Evolutionary conservation across 495 filamentous ascomycete genomes (phyloP), one percentile per base, ranked within the genome.

Genomic region (Penicillium lagena): DNA sequence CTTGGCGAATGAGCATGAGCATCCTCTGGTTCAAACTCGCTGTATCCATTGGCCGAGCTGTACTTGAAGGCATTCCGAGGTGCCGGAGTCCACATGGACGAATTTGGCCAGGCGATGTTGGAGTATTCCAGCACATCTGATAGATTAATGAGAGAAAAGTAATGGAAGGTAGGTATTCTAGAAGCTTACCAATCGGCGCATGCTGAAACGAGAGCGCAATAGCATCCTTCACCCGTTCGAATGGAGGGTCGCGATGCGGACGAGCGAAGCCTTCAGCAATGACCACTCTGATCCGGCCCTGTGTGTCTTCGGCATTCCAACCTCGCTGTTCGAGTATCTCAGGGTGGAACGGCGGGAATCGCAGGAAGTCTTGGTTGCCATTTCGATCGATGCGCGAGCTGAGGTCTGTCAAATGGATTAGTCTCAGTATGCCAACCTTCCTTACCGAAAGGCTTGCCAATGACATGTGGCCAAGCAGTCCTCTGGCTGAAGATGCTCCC

Each of bases 151-250:
- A 65, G n/a, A 55, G 47, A 27, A 13, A 42, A n/a, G 28, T 2
- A 31, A n/a, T 17, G 2, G 12, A 40, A 40, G 13, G 1, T 22
- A 40, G 13, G 1, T 22, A 15, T 36, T 28, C 31, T 12, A 8
- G 29, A 27, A 40, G 44, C 73, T 60, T 66, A 91, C 89, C 74
- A 22, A 87, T 63, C 7, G 89, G 89, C 37, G 86, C 88, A 75
- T 91, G 87, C 56, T 93, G 87, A 52, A 94, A 95, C 7, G 88
- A 82, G 59, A 95, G 90, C 6, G 75, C 76, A 37, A 90, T 78
- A 15, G 89, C 58, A 59, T 90, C 86, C 53, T 81, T 86, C 51
- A 86, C 73, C 35, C 82, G 68, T 51, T 89, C 81, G 45, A 89
- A 85, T 1, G 79, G 79, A 9, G 62, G 66, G n/a, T 54, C 60